A percentile compares a stretch with the other conserved stretches of the same genome.
Evolutionary conservation across 306 rosid species (phyloP).

Genomic region (Cucurbita moschata): DNA sequence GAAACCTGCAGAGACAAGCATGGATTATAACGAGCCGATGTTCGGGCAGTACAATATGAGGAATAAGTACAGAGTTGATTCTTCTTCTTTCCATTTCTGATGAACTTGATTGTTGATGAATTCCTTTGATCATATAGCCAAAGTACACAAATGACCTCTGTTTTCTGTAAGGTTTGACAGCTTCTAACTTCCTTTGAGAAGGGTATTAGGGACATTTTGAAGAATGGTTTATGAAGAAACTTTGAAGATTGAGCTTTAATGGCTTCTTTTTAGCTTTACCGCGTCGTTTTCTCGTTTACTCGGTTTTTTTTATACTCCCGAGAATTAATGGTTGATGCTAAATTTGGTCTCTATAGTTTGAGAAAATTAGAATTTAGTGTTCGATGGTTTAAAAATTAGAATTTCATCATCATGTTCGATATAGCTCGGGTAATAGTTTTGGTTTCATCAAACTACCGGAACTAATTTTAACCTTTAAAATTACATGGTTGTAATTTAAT

Average conservation of each 20-base stretch:
- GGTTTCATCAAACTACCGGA: no score
- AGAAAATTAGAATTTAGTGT: no score
- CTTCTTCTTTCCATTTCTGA: slow-evolving; percentile 2
- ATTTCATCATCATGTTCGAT: no score
- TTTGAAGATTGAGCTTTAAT: slow-evolving; percentile 14
- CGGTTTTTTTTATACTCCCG: no score
- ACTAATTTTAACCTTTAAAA: no score
- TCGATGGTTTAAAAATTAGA: no score
- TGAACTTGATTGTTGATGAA: not conserved
- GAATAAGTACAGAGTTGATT: not conserved
- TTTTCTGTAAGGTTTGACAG: not conserved
- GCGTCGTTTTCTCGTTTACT: no score
- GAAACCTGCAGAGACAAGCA: not conserved
- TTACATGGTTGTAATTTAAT: no score
- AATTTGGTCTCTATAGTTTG: no score
- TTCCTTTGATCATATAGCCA: not conserved
- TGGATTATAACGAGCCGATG: not conserved
- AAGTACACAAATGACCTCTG: not conserved
- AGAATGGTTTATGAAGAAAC: slow-evolving; percentile 15
- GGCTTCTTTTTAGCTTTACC: not conserved
- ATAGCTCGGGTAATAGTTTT: no score
- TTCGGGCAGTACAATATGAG: not conserved
- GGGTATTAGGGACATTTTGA: not conserved
- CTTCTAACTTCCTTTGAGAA: not conserved
- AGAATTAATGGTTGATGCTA: no score